Evolutionary conservation across 805 yeast species (phyloP), one percentile per base, ranked within the genome.

Genomic region (Ogataea paraovalis): DNA sequence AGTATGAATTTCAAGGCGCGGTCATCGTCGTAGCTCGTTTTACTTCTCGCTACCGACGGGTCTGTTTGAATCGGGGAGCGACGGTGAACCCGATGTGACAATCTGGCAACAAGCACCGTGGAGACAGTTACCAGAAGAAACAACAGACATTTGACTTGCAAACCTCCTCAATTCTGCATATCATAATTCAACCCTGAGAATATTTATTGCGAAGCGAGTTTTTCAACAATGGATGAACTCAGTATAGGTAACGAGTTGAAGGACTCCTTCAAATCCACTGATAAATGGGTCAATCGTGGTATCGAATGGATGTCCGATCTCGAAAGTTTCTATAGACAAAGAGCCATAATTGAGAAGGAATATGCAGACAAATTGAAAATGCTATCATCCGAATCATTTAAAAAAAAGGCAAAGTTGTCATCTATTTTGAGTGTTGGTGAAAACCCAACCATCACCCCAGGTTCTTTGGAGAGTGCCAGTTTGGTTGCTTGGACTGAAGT

Each of bases 401-500:
- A 82, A 49, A 85, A 80, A 65, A 90, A 91, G 62, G 85, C 96
- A 42, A 80, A 80, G 53, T 66, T 74, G 16, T 73, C 88, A 10
- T 79, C 92, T 0, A 64, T 69, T 13, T 66, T 94, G 25, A 80
- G 91, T 39, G 99, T 94, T 2, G 99, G 99, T 22, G 96, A 88
- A 50, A 78, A 79, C 16, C 99, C 99, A 0, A 77, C 82, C 38
- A 78, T 87, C 39, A 94, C 99, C 0, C 98, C 99, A 0, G 99
- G 99, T 0, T 89, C 97, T 0, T 71, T 92, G 43, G 98, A 94
- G 62, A 77, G 87, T 53, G 96, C 97, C 0, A 74, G 87, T 14
- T 69, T 91, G 52, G 96, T 87, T 12, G 79, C 96, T 1, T 92
- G 99, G 99, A 88, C 79, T 40, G 96, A 89, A 53, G 78, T 91